phyloP scores from a whole-genome alignment of 2,329 filamentous ascomycete species.

The Botrytis aclada region DNA sequence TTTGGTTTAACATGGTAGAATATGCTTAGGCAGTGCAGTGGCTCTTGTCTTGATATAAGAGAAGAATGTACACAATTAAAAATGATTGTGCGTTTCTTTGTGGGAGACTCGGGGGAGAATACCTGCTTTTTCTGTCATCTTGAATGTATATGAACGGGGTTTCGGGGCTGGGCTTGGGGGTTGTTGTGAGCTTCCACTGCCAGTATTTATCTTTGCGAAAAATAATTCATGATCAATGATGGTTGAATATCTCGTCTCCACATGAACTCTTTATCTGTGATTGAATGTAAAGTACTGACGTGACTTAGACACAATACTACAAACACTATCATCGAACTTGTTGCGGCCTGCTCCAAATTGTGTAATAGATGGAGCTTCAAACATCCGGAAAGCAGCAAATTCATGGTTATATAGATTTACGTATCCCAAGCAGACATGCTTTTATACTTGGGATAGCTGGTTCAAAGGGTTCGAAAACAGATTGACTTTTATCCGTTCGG shows the following conservation, averaged over 20 bases:
- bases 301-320: not conserved
- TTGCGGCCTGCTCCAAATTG: not conserved
- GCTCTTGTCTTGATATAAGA: not conserved
- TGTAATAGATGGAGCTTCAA: not conserved
- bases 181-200: not conserved
- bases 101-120: not conserved
- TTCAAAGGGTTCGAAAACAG: not conserved
- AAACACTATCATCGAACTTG: not conserved
- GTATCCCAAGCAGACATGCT: not conserved
- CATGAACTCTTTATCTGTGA: not conserved
- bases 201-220: not conserved
- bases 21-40: not conserved
- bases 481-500: too few relatives aligned
- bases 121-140: not conserved
- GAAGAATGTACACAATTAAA: not conserved
- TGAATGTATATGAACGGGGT: not conserved
- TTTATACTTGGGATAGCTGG: not conserved
- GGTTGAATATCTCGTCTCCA: not conserved
- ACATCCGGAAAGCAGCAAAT: not conserved
- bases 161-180: not conserved
- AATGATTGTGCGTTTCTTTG: not conserved
- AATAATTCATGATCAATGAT: not conserved
- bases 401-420: not conserved
- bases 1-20: not conserved
- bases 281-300: not conserved